phyloP scores from a whole-genome alignment of 768 basidiomycete genomes.

The Lepiota subincarnata region DNA sequence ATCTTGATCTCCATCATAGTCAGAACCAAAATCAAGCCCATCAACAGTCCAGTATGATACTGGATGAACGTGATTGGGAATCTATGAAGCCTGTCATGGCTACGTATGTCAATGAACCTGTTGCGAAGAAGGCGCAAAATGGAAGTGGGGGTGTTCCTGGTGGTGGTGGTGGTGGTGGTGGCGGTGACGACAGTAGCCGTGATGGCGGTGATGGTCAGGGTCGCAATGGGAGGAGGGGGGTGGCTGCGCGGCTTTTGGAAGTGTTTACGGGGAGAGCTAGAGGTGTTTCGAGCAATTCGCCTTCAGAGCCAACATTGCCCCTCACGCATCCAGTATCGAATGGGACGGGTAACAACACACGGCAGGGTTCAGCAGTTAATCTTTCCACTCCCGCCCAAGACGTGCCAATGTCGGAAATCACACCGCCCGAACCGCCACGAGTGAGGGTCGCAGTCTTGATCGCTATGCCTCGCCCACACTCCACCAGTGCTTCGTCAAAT shows the following conservation, averaged over 20 bases:
- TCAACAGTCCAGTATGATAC: not conserved
- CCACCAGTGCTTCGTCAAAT: slow-evolving; percentile 6
- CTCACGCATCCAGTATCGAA: not conserved
- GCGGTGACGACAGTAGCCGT: not conserved
- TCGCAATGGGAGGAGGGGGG: not conserved
- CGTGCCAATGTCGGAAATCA: slow-evolving; percentile 1
- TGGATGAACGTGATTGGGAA: slow-evolving; percentile 17
- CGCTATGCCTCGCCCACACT: slow-evolving; percentile 34
- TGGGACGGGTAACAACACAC: not conserved
- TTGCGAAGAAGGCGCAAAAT: not conserved
- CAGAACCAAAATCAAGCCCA: slow-evolving; percentile 5
- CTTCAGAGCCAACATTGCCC: not conserved
- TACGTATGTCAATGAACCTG: slow-evolving; percentile 9
- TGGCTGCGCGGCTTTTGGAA: not conserved
- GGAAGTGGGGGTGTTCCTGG: not conserved
- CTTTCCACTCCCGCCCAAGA: not conserved
- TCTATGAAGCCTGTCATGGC: slow-evolving; percentile 17
- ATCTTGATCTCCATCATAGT: slow-evolving; percentile 25
- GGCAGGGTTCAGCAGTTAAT: not conserved
- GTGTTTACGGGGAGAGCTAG: not conserved
- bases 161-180: not conserved
- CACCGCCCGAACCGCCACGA: slow-evolving; percentile 7
- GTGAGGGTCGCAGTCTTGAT: slow-evolving; percentile 40
- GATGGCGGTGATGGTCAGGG: not conserved
- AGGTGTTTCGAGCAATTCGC: not conserved